Base-by-base conservation (phyloP, 1,284 basidiomycete species). In the Cutaneotrichosporon sp. region DNA sequence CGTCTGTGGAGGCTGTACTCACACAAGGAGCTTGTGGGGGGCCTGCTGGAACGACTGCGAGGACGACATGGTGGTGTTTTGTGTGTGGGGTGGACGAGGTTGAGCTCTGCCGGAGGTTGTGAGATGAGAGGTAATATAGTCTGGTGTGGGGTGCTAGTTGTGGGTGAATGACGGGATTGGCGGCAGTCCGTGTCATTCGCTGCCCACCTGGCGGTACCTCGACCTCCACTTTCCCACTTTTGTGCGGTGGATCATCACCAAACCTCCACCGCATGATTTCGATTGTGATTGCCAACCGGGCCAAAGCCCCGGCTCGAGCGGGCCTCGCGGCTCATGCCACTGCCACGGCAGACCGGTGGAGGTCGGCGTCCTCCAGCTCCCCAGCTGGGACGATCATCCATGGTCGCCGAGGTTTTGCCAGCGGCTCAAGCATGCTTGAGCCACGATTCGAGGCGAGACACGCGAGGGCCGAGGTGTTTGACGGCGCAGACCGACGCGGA, bases 1-100 rank as follows among this genome's bases (percentile, higher is more conserved):
- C 6, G 29, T 45, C 9, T 25, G 9, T 14, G 9, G 29, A 4
- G 27, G 13, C 11, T 5, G 13, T n/a, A 59, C 58, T 24, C 47
- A 59, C 74, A 79, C 75, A 13, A 80, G 69, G 58, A 80, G 75
- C 74, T 78, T 79, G 72, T 80, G 79, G 31, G 72, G 68, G 13
- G 72, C 73, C 69, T 80, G 74, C 38, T 69, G 47, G 67, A 73
- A 72, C 38, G 16, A 18, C 18, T 42, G 38, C 18, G 38, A 16
- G 27, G 63, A n/a, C 22, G 70, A 65, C 68, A 70, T 74, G 58
- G 31, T 67, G 60, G 20, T 4, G 18, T 20, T 24, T n/a, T n/a
- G 43, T 10, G 43, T 7, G 22, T 45, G 18, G 3, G 22, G n/a
- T n/a, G 18, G 43, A 24, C 18, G 43, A 45, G 43, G 43, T 27